Evolutionary conservation across 768 basidiomycete genomes (phyloP).

Genomic region (Amanita pallidorosea): DNA sequence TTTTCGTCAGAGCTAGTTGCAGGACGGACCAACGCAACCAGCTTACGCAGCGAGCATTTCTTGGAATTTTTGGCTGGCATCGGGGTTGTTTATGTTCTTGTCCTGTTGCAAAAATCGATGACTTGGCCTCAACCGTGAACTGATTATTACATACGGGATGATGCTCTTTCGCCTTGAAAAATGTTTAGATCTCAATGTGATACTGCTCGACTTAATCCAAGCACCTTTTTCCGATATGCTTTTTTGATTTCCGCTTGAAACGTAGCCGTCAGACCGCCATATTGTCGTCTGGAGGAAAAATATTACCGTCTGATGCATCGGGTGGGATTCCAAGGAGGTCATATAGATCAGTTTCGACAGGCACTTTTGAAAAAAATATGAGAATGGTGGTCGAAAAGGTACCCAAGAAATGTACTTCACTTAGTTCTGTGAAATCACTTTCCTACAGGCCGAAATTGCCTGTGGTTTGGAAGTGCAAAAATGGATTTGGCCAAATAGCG

Average conservation of each 20-base stretch:
- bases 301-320: slow-evolving; percentile 58
- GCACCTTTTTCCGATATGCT: slow-evolving; percentile 88
- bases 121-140: background rate
- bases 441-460: background rate
- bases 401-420: slow-evolving; percentile 5
- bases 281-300: background rate
- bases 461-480: slow-evolving; percentile 5
- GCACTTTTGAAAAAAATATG: slow-evolving; percentile 32
- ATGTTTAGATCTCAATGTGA: slow-evolving; percentile 12
- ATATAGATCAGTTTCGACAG: slow-evolving; percentile 74
- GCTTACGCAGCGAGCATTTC: slow-evolving; percentile 80
- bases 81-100: slow-evolving; percentile 86
- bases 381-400: background rate
- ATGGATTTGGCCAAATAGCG: slow-evolving; percentile 5
- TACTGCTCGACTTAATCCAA: slow-evolving; percentile 9
- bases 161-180: slow-evolving; percentile 66
- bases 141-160: slow-evolving; percentile 53
- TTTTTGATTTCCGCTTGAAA: slow-evolving; percentile 77
- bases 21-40: slow-evolving; percentile 1
- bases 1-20: background rate
- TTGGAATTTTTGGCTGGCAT: slow-evolving; percentile 77
- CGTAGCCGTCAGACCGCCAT: slow-evolving; percentile 9
- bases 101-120: slow-evolving; percentile 35
- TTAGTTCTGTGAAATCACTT: background rate
- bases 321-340: slow-evolving; percentile 71